phyloP scores from a whole-genome alignment of 441 rosid genomes.

The Flueggea neowawraea region DNA sequence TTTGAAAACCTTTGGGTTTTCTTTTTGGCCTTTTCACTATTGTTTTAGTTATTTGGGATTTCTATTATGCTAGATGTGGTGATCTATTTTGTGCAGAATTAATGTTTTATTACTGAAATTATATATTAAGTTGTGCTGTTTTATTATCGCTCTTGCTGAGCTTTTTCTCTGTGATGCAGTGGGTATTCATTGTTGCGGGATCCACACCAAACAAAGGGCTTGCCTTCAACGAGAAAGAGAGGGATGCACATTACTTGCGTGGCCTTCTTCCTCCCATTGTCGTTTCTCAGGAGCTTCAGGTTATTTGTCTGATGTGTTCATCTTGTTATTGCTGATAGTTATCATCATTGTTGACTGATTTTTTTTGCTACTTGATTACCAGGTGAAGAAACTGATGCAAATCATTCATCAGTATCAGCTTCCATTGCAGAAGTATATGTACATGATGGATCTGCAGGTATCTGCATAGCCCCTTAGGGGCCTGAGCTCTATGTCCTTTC shows the following conservation, averaged over 20 bases:
- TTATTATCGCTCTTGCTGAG: not conserved
- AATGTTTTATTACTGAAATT: too few relatives aligned
- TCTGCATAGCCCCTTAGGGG: not conserved
- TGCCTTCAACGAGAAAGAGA: slow-evolving; percentile 78
- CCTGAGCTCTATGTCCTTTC: not conserved
- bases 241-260: slow-evolving; percentile 84
- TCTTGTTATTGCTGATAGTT: too few relatives aligned
- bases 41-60: too few relatives aligned
- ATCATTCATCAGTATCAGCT: slow-evolving; percentile 67
- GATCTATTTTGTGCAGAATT: too few relatives aligned
- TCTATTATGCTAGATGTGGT: too few relatives aligned
- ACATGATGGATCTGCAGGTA: slow-evolving; percentile 94
- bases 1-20: too few relatives aligned
- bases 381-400: slow-evolving; percentile 86
- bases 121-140: not conserved
- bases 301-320: slow-evolving; percentile 13
- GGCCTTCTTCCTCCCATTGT: slow-evolving; percentile 87
- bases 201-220: slow-evolving; percentile 97
- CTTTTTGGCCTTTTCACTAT: too few relatives aligned
- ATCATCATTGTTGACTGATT: too few relatives aligned
- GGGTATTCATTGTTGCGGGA: slow-evolving; percentile 85
- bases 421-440: slow-evolving; percentile 83
- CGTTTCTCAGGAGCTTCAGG: slow-evolving; percentile 77
- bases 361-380: slow-evolving; percentile 2
- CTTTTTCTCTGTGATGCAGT: slow-evolving; percentile 31